These are phyloP conservation scores for Phytophthora colocasiae DNA, from an alignment of 352 stramenopile species.

Conservation along the genomic window DNA sequence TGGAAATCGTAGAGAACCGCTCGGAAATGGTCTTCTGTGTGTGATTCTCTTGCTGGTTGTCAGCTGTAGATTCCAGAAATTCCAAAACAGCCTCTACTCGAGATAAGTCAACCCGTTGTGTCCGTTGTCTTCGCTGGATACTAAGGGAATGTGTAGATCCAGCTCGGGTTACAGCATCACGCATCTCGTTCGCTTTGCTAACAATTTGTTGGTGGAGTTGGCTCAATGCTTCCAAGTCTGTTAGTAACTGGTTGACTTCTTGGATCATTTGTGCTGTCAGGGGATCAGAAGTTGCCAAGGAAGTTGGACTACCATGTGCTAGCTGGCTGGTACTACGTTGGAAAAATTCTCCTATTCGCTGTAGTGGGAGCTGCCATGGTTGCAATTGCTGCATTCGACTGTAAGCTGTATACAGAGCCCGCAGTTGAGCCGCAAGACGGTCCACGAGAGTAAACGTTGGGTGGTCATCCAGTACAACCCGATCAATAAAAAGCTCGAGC, in stretches of 20 bases:
- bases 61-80: slow-evolving; percentile 22
- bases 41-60: slow-evolving; percentile 19
- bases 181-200: slow-evolving; percentile 57
- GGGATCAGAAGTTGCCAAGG: slow-evolving; percentile 16
- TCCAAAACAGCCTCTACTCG: slow-evolving; percentile 53
- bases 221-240: slow-evolving; percentile 52
- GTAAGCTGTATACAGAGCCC: slow-evolving; percentile 65
- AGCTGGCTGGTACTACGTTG: slow-evolving; percentile 19
- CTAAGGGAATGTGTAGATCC: slow-evolving; percentile 6
- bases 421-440: slow-evolving; percentile 66
- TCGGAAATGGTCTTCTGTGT: slow-evolving; percentile 19
- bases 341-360: slow-evolving; percentile 56
- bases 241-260: slow-evolving; percentile 50
- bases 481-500: slow-evolving; percentile 64
- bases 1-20: slow-evolving; percentile 17
- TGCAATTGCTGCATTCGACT: slow-evolving; percentile 55
- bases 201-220: slow-evolving; percentile 67
- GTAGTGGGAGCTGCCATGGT: slow-evolving; percentile 54
- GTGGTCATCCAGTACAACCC: slow-evolving; percentile 83
- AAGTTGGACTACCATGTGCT: background rate
- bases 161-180: slow-evolving; percentile 31
- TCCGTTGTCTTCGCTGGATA: slow-evolving; percentile 32
- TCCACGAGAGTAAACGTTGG: slow-evolving; percentile 69
- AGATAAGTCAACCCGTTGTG: slow-evolving; percentile 43
- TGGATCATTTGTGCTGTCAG: slow-evolving; percentile 17